phyloP scores from a whole-genome alignment of 2,329 filamentous ascomycete species.

The Pseudogymnoascus sp. region DNA sequence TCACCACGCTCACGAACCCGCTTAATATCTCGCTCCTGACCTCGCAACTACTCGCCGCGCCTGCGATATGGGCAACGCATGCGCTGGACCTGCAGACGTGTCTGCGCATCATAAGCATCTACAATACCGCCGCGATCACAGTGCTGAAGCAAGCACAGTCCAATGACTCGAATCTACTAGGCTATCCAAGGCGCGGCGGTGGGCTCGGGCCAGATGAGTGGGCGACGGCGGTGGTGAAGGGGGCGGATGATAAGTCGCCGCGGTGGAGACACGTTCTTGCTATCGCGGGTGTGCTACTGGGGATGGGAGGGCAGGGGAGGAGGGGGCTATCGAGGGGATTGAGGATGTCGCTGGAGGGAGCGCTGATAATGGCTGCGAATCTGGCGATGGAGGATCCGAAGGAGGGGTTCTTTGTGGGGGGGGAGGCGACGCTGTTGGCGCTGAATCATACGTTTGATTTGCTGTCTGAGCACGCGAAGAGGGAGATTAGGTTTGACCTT shows the following conservation, averaged over 20 bases:
- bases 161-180: constrained; percentile 37
- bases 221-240: constrained; percentile 31
- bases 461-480: constrained; percentile 43
- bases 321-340: constrained; percentile 45
- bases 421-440: constrained; percentile 46
- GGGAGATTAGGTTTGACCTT: constrained; percentile 47
- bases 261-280: constrained; percentile 60
- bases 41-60: constrained; percentile 47
- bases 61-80: constrained; percentile 45
- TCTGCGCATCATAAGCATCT: constrained; percentile 45
- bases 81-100: constrained; percentile 42
- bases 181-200: constrained; percentile 37
- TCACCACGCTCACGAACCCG: constrained; percentile 49
- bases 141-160: constrained; percentile 38
- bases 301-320: constrained; percentile 48
- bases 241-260: constrained; percentile 46
- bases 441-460: constrained; percentile 56
- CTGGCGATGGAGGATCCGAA: constrained; percentile 46
- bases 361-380: constrained; percentile 52
- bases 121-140: constrained; percentile 41
- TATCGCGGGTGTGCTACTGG: constrained; percentile 51
- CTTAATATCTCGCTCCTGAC: constrained; percentile 50
- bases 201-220: constrained; percentile 41
- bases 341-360: constrained; percentile 48
- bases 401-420: constrained; percentile 40